Conservation (phyloP, 164 flowering plant genomes). For the Tinospora cordifolia region DNA sequence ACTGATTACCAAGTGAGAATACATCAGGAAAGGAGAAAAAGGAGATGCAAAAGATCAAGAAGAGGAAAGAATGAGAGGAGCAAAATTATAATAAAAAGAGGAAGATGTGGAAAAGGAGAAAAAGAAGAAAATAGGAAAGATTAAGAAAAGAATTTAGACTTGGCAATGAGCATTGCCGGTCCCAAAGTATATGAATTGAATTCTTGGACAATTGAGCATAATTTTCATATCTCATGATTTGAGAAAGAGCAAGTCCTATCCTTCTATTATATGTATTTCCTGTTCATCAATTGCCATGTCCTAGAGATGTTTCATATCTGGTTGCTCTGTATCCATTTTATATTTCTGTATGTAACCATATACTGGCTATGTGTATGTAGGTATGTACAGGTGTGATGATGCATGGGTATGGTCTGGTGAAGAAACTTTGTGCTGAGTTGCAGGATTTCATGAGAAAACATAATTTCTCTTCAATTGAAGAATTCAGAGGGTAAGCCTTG, state of each 20-base stretch:
- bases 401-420: slow-evolving; percentile 93
- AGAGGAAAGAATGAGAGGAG: too few species aligned
- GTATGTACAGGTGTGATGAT: slow-evolving; percentile 99
- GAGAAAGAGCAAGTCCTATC: not conserved
- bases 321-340: not conserved
- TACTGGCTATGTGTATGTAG: slow-evolving; percentile 23
- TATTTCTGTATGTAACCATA: not conserved
- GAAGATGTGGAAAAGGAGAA: too few species aligned
- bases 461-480: slow-evolving; percentile 79
- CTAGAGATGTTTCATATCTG: not conserved
- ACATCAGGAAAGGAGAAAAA: too few species aligned
- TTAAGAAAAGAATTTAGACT: too few species aligned
- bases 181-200: too few species aligned
- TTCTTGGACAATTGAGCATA: too few species aligned
- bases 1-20: too few species aligned
- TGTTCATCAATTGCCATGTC: not conserved
- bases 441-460: slow-evolving; percentile 90
- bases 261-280: not conserved
- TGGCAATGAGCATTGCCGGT: too few species aligned
- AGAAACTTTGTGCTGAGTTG: slow-evolving; percentile 70
- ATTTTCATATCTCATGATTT: too few species aligned
- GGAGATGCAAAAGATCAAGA: too few species aligned
- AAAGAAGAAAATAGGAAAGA: too few species aligned
- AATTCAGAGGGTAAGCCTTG: slow-evolving; percentile 74
- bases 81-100: too few species aligned